These are phyloP conservation scores for Rhododendron vialii DNA, from an alignment of 148 eudicot species.

Conservation along the genomic window DNA sequence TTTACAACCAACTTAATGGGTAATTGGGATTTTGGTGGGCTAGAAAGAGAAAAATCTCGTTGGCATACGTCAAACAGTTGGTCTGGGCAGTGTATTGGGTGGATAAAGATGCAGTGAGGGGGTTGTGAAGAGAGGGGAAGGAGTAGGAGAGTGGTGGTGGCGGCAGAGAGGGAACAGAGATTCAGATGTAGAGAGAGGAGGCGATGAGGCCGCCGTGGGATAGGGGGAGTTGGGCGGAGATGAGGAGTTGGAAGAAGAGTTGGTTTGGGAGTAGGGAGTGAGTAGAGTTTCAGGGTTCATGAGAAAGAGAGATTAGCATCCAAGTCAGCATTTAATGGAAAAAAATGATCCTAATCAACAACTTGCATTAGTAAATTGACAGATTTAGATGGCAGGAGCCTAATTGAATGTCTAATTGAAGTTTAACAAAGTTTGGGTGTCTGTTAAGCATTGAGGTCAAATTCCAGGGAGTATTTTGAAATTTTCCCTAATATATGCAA, in stretches of 20 bases:
- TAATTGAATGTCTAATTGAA: not conserved
- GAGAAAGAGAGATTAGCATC: not conserved
- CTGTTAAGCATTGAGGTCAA: not conserved
- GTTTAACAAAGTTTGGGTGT: not conserved
- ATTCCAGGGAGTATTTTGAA: too few relatives aligned
- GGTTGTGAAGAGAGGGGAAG: not conserved
- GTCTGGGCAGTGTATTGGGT: too few relatives aligned
- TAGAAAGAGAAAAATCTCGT: too few relatives aligned
- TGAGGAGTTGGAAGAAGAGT: not conserved
- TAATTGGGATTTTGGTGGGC: too few relatives aligned
- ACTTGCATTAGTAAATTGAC: not conserved
- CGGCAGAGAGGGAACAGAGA: not conserved
- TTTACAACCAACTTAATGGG: too few relatives aligned
- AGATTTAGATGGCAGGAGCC: not conserved
- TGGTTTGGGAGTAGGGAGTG: not conserved
- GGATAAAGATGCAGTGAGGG: not conserved
- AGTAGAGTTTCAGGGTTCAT: not conserved
- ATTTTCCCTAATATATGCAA: not conserved
- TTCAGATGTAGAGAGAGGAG: not conserved
- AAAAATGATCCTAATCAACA: not conserved
- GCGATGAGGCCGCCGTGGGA: not conserved
- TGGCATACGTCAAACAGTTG: too few relatives aligned
- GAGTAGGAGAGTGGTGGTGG: not conserved
- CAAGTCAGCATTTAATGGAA: not conserved
- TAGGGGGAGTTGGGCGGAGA: not conserved